Conservation (phyloP, 176 grass and related monocot genomes). For the Oryza nivara region DNA sequence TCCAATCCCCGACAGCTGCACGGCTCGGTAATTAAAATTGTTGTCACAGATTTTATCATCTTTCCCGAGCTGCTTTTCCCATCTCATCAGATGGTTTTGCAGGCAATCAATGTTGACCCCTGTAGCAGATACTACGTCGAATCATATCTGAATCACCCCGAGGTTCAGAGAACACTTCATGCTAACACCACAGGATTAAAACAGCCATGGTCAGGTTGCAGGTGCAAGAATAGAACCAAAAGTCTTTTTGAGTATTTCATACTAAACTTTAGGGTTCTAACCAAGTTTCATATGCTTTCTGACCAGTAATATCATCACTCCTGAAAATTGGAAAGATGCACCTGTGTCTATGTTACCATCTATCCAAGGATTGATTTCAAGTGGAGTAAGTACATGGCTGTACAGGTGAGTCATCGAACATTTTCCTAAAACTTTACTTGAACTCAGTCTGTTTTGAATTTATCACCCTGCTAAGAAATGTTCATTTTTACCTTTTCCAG, state of each 20-base stretch:
- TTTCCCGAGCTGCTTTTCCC: constrained; percentile 17
- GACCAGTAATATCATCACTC: constrained; percentile 44
- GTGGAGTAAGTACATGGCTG: constrained; percentile 49
- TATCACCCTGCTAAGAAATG: constrained; percentile 33
- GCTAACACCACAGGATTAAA: constrained; percentile 44
- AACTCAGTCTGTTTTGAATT: constrained; percentile 2
- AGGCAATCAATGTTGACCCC: constrained; percentile 42
- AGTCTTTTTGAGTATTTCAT: constrained; percentile 23
- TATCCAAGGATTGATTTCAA: constrained; percentile 45
- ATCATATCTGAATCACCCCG: constrained; percentile 54
- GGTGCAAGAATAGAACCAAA: constrained; percentile 20
- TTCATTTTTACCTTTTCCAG: constrained; percentile 40
- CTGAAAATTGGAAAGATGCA: constrained; percentile 44
- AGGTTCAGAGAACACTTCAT: constrained; percentile 59
- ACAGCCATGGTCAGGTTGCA: constrained; percentile 50
- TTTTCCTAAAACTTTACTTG: constrained; percentile 6
- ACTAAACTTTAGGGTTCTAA: constrained; percentile 31
- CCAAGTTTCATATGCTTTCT: constrained; percentile 4
- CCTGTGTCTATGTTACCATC: constrained; percentile 43
- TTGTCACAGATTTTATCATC: constrained; percentile 13
- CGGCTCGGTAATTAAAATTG: constrained; percentile 26
- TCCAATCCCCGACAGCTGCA: constrained; percentile 29
- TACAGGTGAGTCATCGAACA: constrained; percentile 47
- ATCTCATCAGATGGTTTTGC: constrained; percentile 37
- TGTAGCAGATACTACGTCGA: constrained; percentile 41